Evolutionary conservation across 768 basidiomycete species (phyloP).

Genomic region (Macrolepiota albuminosa): DNA sequence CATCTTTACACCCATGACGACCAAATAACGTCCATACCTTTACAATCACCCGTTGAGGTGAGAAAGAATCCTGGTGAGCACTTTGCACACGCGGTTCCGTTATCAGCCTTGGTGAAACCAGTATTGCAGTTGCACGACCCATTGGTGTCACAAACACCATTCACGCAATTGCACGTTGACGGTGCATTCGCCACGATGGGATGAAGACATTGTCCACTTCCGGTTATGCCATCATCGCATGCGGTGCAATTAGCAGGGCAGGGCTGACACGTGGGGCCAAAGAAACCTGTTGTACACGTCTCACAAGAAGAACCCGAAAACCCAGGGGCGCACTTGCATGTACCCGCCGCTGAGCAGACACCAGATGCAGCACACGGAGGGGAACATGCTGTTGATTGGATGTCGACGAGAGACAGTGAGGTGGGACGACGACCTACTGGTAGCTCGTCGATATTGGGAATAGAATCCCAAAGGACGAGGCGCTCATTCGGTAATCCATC

Average conservation of each 20-base stretch:
- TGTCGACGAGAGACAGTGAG: slow-evolving; percentile 53
- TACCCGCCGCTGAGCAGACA: slow-evolving; percentile 59
- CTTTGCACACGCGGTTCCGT: slow-evolving; percentile 62
- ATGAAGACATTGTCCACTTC: slow-evolving; percentile 64
- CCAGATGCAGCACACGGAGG: slow-evolving; percentile 61
- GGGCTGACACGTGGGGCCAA: slow-evolving; percentile 61
- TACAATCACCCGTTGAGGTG: slow-evolving; percentile 51
- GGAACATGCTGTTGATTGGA: slow-evolving; percentile 56
- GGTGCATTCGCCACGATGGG: slow-evolving; percentile 42
- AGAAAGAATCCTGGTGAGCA: slow-evolving; percentile 66
- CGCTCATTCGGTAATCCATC: slow-evolving; percentile 39
- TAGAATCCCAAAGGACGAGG: slow-evolving; percentile 71
- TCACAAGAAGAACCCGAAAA: slow-evolving; percentile 78
- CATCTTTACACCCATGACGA: not conserved
- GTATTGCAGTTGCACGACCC: slow-evolving; percentile 62
- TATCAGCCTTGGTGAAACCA: slow-evolving; percentile 54
- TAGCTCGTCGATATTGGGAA: slow-evolving; percentile 73
- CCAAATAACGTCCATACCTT: slow-evolving; percentile 33
- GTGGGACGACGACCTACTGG: slow-evolving; percentile 41
- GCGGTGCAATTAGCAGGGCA: slow-evolving; percentile 61
- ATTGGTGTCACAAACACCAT: slow-evolving; percentile 65
- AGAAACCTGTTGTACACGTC: slow-evolving; percentile 62
- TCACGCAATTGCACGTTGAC: slow-evolving; percentile 71
- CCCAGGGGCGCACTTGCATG: slow-evolving; percentile 64
- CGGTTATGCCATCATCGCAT: slow-evolving; percentile 76